Base-by-base conservation (phyloP, 2,329 filamentous ascomycete genomes). In the Aspergillus felis region DNA sequence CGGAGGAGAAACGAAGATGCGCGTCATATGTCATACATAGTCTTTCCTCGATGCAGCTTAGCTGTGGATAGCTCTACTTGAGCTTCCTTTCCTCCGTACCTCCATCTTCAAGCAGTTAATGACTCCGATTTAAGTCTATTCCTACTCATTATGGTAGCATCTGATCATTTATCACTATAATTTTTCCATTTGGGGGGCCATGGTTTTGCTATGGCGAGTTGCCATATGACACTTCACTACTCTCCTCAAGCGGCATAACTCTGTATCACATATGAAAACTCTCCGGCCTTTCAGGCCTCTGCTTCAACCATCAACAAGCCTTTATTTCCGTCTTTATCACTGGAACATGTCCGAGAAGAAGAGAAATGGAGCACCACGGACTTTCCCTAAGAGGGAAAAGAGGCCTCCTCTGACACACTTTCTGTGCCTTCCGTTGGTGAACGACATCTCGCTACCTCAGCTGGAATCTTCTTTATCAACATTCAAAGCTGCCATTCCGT, bases 341-440 rank as follows among this genome's bases (percentile, higher is more conserved):
- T 50, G 27, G 38, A 38, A 25, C 28, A 63, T 61, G 57, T 47
- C 55, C n/a, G 38, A 50, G 14, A 49, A 52, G 14, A 56, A 42
- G 10, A 27, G 32, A 38, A 32, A 29, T 28, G 32, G 35, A 28
- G 24, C 49, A n/a, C 17, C 28, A 10, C 41, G 41, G 41, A 49
- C 44, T 14, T 49, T 53, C 44, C 51, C 48, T 42, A 60, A 57
- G 28, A 60, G 57, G 51, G 60, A 65, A 50, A 71, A 71, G 55
- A 63, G 60, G n/a, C 70, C 73, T 17, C 69, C 64, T n/a, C 63
- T 74, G 14, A 79, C 78, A 0, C 78, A 80, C 64, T 80, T 80
- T 57, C 71, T 80, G 9, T 79, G 77, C 57, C 64, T 80, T 6
- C 78, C 92, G 1, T 82, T 97, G 6, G 79, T 88, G 51, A 90